Evolutionary conservation across 2,329 filamentous ascomycete species (phyloP).

Genomic region (Exutisphaerella laricina): DNA sequence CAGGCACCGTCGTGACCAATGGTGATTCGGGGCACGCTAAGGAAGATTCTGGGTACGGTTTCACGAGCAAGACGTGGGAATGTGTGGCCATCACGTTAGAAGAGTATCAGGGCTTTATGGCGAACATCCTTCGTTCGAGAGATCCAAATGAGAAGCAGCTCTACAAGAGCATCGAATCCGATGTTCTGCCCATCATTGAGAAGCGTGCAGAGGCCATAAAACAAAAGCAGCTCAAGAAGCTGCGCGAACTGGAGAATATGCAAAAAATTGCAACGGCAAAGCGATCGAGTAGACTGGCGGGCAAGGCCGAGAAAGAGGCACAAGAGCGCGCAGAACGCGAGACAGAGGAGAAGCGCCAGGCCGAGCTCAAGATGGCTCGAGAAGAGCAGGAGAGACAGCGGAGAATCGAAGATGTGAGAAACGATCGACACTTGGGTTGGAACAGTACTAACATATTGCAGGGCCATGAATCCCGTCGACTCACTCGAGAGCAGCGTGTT

Average conservation of each 20-base stretch:
- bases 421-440: neutral
- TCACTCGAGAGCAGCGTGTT: slow-evolving; percentile 78
- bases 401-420: slow-evolving; percentile 58
- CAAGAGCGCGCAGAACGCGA: slow-evolving; percentile 66
- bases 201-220: slow-evolving; percentile 64
- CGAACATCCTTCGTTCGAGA: slow-evolving; percentile 65
- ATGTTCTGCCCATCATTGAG: slow-evolving; percentile 79
- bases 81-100: slow-evolving; percentile 76
- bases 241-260: slow-evolving; percentile 73
- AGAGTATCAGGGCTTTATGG: slow-evolving; percentile 69
- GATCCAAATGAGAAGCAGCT: slow-evolving; percentile 82
- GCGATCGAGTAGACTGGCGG: slow-evolving; percentile 81
- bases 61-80: slow-evolving; percentile 81
- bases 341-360: slow-evolving; percentile 60
- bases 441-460: slow-evolving; percentile 32
- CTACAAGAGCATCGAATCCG: slow-evolving; percentile 63
- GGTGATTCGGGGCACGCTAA: slow-evolving; percentile 30
- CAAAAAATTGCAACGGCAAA: slow-evolving; percentile 92
- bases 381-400: slow-evolving; percentile 55
- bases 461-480: slow-evolving; percentile 71
- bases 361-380: slow-evolving; percentile 58
- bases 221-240: slow-evolving; percentile 66
- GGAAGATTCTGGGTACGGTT: slow-evolving; percentile 46
- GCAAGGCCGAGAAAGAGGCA: slow-evolving; percentile 71
- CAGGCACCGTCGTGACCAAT: slow-evolving; percentile 30